Evolutionary conservation across 2,329 filamentous ascomycete species (phyloP).

Genomic region (Pseudodiploospora longispora): DNA sequence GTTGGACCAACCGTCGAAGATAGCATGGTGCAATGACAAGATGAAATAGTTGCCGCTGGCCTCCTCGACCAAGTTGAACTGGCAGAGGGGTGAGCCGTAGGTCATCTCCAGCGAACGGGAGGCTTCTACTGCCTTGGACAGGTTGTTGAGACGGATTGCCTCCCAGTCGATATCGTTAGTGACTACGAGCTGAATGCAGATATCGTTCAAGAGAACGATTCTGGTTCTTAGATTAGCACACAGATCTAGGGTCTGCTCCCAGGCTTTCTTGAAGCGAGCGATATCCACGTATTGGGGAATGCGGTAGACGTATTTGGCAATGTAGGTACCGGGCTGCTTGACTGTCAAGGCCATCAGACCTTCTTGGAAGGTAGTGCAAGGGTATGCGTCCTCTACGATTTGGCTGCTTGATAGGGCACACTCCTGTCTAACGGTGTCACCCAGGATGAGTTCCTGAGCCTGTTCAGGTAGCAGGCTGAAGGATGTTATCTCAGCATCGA

Average conservation of each 20-base stretch:
- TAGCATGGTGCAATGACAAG: slow-evolving; percentile 2
- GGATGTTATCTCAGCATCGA: not conserved
- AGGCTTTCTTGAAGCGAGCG: slow-evolving; percentile 18
- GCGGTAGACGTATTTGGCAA: slow-evolving; percentile 21
- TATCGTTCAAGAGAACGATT: slow-evolving; percentile 8
- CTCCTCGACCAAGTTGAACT: not conserved
- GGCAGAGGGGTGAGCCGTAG: slow-evolving; percentile 6
- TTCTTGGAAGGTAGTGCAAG: slow-evolving; percentile 30
- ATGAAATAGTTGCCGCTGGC: not conserved
- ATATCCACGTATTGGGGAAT: slow-evolving; percentile 15
- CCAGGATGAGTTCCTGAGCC: not conserved
- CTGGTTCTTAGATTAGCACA: slow-evolving; percentile 5
- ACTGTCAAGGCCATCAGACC: slow-evolving; percentile 27
- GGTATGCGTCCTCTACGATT: slow-evolving; percentile 18
- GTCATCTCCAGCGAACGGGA: slow-evolving; percentile 1
- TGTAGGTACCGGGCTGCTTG: slow-evolving; percentile 16
- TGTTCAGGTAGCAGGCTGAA: slow-evolving; percentile 17
- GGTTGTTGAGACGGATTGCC: not conserved
- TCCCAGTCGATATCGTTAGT: slow-evolving; percentile 7
- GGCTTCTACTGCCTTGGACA: not conserved
- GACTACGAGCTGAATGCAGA: slow-evolving; percentile 8
- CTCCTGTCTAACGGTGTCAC: not conserved
- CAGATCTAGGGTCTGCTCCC: slow-evolving; percentile 10
- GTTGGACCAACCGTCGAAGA: slow-evolving; percentile 2
- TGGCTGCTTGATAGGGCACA: not conserved